Base-by-base conservation (phyloP, 1,284 basidiomycete species). In the Trametes hirsuta region DNA sequence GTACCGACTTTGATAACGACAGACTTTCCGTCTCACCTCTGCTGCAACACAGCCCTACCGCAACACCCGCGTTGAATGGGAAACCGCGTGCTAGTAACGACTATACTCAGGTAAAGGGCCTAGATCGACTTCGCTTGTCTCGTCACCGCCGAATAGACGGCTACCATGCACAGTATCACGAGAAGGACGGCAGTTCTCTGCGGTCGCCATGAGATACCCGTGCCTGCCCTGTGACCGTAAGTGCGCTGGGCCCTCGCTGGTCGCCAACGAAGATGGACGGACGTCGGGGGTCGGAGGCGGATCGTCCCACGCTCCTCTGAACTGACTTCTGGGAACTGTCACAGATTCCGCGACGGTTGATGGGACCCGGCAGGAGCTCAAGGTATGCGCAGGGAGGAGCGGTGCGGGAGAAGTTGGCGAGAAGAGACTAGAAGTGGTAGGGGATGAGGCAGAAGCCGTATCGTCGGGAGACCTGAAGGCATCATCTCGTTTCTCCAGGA, bases 271-370 rank as follows among this genome's bases (percentile, higher is more conserved):
- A 1, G 36, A 12, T 3, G 34, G 55, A 15, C 42, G 41, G 6
- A 39, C 18, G 6, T 49, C 42, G 1, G 55, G 55, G 36, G 55
- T 57, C 12, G 55, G 55, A 21, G 55, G 55, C 22, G 55, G 55
- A 22, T 51, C 55, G 48, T 57, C 55, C 55, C 55, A 57, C 18
- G 55, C 42, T 2, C 36, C 11, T 3, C 41, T 41, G 42, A 57
- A 46, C 36, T 41, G 30, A 18, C 48, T 42, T 35, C 42, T 21
- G 12, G 36, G 48, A 15, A n/a, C 47, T 4, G 40, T 21, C 4
- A 15, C 14, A 11, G 55, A 36, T 24, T 40, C 24, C 3, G 48
- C 42, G 11, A 40, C 30, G 21, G 34, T 48, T 6, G 39, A 30
- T 34, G 52, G 24, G 42, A 53, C 11, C 30, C 41, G 25, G 10